A percentile compares a stretch with the other conserved stretches of the same genome.
These are phyloP conservation scores for Curvularia hawaiiensis DNA, from an alignment of 2,329 filamentous ascomycete species.

Conservation along the genomic window DNA sequence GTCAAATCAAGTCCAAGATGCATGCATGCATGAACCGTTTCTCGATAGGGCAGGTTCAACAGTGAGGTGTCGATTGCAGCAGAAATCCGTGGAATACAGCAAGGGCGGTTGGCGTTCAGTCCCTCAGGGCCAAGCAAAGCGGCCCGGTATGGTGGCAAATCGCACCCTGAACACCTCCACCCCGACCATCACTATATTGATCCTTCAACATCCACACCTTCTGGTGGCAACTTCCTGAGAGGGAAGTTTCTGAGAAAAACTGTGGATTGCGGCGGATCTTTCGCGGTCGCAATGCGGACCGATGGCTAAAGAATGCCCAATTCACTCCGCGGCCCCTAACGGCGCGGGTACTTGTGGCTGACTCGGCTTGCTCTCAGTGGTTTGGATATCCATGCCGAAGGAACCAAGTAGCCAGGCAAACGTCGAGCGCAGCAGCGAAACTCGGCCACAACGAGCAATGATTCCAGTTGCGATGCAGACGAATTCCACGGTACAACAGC, in stretches of 20 bases:
- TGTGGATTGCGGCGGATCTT: slow-evolving; percentile 18
- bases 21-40: not conserved
- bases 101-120: slow-evolving; percentile 12
- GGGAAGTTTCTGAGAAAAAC: slow-evolving; percentile 14
- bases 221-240: slow-evolving; percentile 16
- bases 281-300: slow-evolving; percentile 18
- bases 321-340: slow-evolving; percentile 5
- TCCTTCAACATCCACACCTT: slow-evolving; percentile 8
- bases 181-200: slow-evolving; percentile 2
- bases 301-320: slow-evolving; percentile 6
- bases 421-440: slow-evolving; percentile 11
- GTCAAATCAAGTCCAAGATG: not conserved
- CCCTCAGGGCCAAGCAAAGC: slow-evolving; percentile 9
- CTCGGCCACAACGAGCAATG: slow-evolving; percentile 4
- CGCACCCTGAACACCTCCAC: slow-evolving; percentile 6
- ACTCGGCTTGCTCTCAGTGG: slow-evolving; percentile 7
- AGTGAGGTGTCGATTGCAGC: slow-evolving; percentile 15
- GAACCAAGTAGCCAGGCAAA: slow-evolving; percentile 1
- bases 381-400: not conserved
- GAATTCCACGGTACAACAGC: slow-evolving; percentile 13
- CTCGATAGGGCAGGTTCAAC: slow-evolving; percentile 14
- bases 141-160: slow-evolving; percentile 10
- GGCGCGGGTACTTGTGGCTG: slow-evolving; percentile 4
- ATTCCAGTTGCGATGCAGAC: slow-evolving; percentile 10
- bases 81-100: slow-evolving; percentile 12